Evolutionary conservation across 805 yeast genomes (phyloP).

Genomic region (Kazachstania bromeliacearum): DNA sequence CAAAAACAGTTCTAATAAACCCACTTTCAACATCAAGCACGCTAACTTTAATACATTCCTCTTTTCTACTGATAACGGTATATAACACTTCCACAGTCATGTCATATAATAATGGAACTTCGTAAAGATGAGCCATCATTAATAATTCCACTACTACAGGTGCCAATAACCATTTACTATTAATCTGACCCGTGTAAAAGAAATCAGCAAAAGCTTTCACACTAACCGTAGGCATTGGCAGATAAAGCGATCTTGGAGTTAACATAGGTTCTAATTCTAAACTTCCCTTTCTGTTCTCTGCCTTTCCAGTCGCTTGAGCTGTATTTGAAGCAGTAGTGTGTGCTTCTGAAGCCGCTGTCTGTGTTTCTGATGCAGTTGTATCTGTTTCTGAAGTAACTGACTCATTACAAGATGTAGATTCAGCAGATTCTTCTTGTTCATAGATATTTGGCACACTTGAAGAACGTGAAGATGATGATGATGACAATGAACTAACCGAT

Average conservation of each 20-base stretch:
- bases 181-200: slow-evolving; percentile 71
- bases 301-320: too few relatives aligned
- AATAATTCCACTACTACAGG: slow-evolving; percentile 62
- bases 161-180: slow-evolving; percentile 60
- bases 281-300: slow-evolving; percentile 2
- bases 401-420: neutral
- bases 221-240: slow-evolving; percentile 56
- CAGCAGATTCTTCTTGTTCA: neutral
- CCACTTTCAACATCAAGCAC: slow-evolving; percentile 9
- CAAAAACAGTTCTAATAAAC: slow-evolving; percentile 16
- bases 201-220: slow-evolving; percentile 63
- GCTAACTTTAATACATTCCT: slow-evolving; percentile 30
- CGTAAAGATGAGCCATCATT: slow-evolving; percentile 53
- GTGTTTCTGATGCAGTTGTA: too few relatives aligned
- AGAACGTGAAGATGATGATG: neutral
- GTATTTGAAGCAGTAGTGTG: too few relatives aligned
- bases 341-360: too few relatives aligned
- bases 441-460: slow-evolving; percentile 3
- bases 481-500: neutral
- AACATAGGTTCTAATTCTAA: slow-evolving; percentile 46
- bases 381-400: too few relatives aligned
- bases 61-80: slow-evolving; percentile 62
- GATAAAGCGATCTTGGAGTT: slow-evolving; percentile 57
- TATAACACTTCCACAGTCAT: slow-evolving; percentile 59
- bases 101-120: slow-evolving; percentile 61